Conservation (phyloP, 257 asterid genomes). For the Jasminum sambac region DNA sequence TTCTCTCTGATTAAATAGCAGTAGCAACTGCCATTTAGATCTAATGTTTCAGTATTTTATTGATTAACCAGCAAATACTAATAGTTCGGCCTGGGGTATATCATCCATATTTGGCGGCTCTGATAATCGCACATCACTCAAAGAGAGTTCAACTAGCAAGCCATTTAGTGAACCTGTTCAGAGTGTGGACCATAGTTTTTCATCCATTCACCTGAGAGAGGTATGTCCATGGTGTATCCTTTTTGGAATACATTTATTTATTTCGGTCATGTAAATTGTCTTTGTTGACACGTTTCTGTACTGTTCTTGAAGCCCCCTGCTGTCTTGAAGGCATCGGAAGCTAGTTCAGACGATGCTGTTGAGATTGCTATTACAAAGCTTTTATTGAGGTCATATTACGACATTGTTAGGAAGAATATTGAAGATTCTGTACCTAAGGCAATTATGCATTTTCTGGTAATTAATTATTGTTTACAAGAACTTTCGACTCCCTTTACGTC, state of each 20-base stretch:
- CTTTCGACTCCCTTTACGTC: not conserved
- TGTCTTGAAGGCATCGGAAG: conserved; percentile 52
- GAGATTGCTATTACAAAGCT: conserved; percentile 57
- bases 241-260: not conserved
- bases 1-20: not conserved
- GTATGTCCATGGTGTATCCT: conserved; percentile 33
- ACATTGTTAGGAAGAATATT: conserved; percentile 65
- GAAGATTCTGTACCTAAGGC: conserved; percentile 76
- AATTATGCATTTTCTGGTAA: conserved; percentile 78
- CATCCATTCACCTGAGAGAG: conserved; percentile 80
- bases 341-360: conserved; percentile 49
- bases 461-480: not conserved
- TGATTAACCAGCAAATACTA: conserved; percentile 44
- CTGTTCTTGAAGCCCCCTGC: conserved; percentile 48
- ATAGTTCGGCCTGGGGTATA: conserved; percentile 86
- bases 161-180: conserved; percentile 55
- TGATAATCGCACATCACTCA: conserved; percentile 48
- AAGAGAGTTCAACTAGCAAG: conserved; percentile 59
- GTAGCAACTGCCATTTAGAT: not conserved
- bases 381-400: conserved; percentile 61
- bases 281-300: conserved; percentile 14
- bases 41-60: conserved; percentile 22
- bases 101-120: conserved; percentile 87
- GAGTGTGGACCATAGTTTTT: conserved; percentile 47
- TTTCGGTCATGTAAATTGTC: not conserved